These are phyloP conservation scores for Fonsecaea monophora DNA, from an alignment of 2,329 filamentous ascomycete species.

Conservation along the genomic window DNA sequence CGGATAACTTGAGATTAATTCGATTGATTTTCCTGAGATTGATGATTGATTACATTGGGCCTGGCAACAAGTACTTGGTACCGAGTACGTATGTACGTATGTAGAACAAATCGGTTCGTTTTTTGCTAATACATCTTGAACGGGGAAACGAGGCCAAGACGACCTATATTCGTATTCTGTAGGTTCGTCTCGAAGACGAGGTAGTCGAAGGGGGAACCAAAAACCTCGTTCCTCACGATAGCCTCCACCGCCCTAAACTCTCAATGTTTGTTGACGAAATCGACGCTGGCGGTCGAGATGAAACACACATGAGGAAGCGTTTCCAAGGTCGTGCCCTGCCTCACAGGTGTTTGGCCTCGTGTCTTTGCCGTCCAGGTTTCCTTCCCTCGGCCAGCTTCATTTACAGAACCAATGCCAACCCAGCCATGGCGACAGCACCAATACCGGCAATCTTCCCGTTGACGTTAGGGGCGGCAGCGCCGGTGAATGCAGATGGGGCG, in stretches of 20 bases:
- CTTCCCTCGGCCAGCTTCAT: not conserved
- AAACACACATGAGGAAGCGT: not conserved
- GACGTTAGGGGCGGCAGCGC: conserved; percentile 26
- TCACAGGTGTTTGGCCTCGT: not conserved
- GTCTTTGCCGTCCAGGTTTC: not conserved
- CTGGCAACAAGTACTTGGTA: not conserved
- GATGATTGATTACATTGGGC: not conserved
- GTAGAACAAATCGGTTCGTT: too few species aligned
- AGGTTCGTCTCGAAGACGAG: not conserved
- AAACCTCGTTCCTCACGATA: not conserved
- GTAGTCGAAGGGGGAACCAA: not conserved
- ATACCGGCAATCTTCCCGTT: conserved; percentile 30
- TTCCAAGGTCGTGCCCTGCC: not conserved
- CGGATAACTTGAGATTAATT: too few species aligned
- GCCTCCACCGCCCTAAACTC: not conserved
- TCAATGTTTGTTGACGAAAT: not conserved
- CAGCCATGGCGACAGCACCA: conserved; percentile 33
- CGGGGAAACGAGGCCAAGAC: not conserved
- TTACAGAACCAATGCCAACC: conserved; percentile 35
- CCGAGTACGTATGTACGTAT: not conserved
- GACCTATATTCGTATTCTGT: not conserved
- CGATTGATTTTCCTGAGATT: too few species aligned
- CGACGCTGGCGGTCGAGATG: not conserved
- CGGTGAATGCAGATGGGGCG: conserved; percentile 21
- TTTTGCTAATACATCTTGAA: not conserved